Conservation (phyloP, 495 filamentous ascomycete species). For the Entonaema liquescens region DNA sequence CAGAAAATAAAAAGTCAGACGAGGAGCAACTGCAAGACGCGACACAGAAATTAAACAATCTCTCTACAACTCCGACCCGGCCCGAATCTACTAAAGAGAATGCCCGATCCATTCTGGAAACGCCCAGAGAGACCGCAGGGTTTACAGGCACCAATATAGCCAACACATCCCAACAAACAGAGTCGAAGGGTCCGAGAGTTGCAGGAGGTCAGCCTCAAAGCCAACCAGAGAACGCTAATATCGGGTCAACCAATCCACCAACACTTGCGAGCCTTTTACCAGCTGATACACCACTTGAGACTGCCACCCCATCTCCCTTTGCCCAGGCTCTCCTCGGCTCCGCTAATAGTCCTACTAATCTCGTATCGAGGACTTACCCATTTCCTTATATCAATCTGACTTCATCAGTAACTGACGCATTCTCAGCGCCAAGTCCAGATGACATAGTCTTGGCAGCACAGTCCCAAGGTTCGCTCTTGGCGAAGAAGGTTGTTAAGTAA, state of each 20-base stretch:
- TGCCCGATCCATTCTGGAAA: not conserved
- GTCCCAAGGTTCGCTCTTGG: constrained; percentile 80
- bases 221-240: not conserved
- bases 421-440: constrained; percentile 92
- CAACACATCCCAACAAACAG: not conserved
- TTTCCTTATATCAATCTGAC: constrained; percentile 60
- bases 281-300: constrained; percentile 13
- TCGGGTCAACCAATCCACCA: constrained; percentile 4
- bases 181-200: not conserved
- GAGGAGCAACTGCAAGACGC: constrained; percentile 35
- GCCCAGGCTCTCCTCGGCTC: constrained; percentile 71
- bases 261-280: not conserved
- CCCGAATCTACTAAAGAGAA: constrained; percentile 32
- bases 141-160: not conserved
- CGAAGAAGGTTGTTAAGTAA: constrained; percentile 48
- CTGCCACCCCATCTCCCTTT: constrained; percentile 68
- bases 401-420: constrained; percentile 62
- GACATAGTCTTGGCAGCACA: constrained; percentile 89
- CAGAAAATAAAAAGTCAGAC: constrained; percentile 66
- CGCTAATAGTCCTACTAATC: constrained; percentile 36
- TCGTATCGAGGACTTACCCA: constrained; percentile 56
- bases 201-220: not conserved
- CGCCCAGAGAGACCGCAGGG: not conserved
- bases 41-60: constrained; percentile 10
- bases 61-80: constrained; percentile 1